A percentile compares a stretch with the other conserved stretches of the same genome.
Evolutionary conservation across 495 filamentous ascomycete genomes (phyloP).

Genomic region (Talaromyces thailandensis): DNA sequence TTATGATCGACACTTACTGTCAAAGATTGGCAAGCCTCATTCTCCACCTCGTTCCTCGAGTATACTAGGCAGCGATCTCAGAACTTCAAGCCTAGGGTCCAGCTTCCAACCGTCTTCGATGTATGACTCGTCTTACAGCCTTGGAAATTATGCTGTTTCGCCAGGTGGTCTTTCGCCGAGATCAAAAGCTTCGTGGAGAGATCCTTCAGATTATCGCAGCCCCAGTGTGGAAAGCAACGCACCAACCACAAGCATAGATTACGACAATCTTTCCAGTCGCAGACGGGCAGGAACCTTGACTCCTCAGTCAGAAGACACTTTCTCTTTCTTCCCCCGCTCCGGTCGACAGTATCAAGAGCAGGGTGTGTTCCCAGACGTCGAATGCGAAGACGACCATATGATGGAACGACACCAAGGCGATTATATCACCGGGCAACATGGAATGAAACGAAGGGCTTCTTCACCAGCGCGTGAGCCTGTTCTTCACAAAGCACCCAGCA

Average conservation of each 20-base stretch:
- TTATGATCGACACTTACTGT: conserved; percentile 72
- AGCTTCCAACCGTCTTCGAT: conserved; percentile 30
- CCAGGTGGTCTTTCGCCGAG: conserved; percentile 38
- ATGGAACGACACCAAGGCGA: conserved; percentile 44
- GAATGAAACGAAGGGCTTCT: conserved; percentile 70
- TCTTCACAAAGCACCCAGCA: conserved; percentile 45
- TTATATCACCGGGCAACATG: conserved; percentile 38
- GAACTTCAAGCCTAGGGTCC: conserved; percentile 20
- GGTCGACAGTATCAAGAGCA: conserved; percentile 57
- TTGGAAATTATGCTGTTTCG: conserved; percentile 29
- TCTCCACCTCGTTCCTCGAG: conserved; percentile 47
- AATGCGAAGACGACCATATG: conserved; percentile 59
- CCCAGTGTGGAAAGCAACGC: conserved; percentile 42
- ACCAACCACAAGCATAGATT: conserved; percentile 20
- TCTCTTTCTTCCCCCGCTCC: conserved; percentile 36
- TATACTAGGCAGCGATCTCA: conserved; percentile 41
- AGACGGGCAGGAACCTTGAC: conserved; percentile 31
- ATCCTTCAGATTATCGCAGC: conserved; percentile 38
- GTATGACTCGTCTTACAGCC: conserved; percentile 10
- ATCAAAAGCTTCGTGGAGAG: conserved; percentile 31
- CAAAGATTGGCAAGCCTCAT: conserved; percentile 60
- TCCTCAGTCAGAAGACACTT: conserved; percentile 39
- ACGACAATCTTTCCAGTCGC: conserved; percentile 10
- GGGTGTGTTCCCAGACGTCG: conserved; percentile 51
- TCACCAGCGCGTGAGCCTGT: conserved; percentile 71